These are phyloP conservation scores for Colletotrichum sp. DNA, from an alignment of 2,329 filamentous ascomycete species.

Conservation along the genomic window DNA sequence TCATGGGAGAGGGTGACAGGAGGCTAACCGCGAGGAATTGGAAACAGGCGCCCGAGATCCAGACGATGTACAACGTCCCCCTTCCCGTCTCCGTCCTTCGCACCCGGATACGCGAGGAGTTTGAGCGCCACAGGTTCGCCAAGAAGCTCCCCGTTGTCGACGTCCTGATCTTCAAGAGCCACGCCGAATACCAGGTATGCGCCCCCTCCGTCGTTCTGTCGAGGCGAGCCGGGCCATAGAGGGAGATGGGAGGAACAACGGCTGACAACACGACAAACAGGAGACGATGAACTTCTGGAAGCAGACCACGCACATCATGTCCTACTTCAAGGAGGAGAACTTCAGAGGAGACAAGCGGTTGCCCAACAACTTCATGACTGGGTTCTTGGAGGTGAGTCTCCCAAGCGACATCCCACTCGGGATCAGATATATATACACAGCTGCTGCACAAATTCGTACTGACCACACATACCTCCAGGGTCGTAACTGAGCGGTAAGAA, in stretches of 20 bases:
- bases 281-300: slow-evolving; percentile 99
- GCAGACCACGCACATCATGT: slow-evolving; percentile 92
- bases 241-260: neutral
- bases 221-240: neutral
- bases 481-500: slow-evolving; percentile 23
- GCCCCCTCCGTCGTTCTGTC: neutral
- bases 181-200: slow-evolving; percentile 89
- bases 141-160: slow-evolving; percentile 89
- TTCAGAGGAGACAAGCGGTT: slow-evolving; percentile 77
- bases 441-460: neutral
- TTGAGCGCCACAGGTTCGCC: slow-evolving; percentile 93
- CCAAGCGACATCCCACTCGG: neutral
- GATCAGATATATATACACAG: neutral
- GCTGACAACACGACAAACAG: slow-evolving; percentile 49
- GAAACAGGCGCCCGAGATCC: slow-evolving; percentile 88
- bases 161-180: slow-evolving; percentile 87
- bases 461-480: slow-evolving; percentile 11
- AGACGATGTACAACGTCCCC: slow-evolving; percentile 94
- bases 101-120: slow-evolving; percentile 94
- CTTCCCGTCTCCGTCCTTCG: slow-evolving; percentile 87
- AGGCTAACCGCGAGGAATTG: neutral
- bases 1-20: neutral
- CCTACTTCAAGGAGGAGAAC: slow-evolving; percentile 90
- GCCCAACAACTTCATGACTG: slow-evolving; percentile 89
- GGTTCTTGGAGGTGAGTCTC: slow-evolving; percentile 85